A percentile compares a stretch with the other conserved stretches of the same genome.
Conservation (phyloP, 805 yeast genomes). For the Wickerhamomyces kurtzmanii region DNA sequence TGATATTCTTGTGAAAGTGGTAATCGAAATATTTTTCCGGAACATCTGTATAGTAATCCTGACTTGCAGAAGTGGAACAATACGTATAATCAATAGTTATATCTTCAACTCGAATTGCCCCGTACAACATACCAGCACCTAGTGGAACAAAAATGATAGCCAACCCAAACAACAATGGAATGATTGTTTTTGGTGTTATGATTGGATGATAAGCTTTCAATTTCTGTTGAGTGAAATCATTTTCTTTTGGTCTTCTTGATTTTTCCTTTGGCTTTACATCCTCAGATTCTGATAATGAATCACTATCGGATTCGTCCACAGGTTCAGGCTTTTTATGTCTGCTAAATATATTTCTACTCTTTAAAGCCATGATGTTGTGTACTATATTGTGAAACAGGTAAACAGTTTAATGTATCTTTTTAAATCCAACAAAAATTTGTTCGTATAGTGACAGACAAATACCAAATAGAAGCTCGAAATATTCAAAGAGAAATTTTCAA, state of each 20-base stretch:
- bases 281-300: slow-evolving; percentile 35
- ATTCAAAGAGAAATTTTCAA: too few species aligned
- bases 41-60: slow-evolving; percentile 33
- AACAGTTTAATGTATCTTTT: too few species aligned
- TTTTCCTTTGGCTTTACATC: slow-evolving; percentile 28
- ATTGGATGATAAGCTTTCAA: slow-evolving; percentile 63
- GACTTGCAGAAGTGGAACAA: slow-evolving; percentile 48
- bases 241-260: slow-evolving; percentile 59
- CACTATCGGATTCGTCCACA: slow-evolving; percentile 24
- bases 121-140: slow-evolving; percentile 74
- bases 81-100: slow-evolving; percentile 65
- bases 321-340: slow-evolving; percentile 5
- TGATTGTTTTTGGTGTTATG: slow-evolving; percentile 79
- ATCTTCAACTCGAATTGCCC: slow-evolving; percentile 64
- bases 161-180: slow-evolving; percentile 66
- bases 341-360: slow-evolving; percentile 15
- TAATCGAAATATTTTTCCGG: slow-evolving; percentile 46
- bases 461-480: too few species aligned
- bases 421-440: too few species aligned
- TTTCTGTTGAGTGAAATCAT: slow-evolving; percentile 65
- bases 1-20: slow-evolving; percentile 42
- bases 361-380: slow-evolving; percentile 12
- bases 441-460: too few species aligned
- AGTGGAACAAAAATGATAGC: slow-evolving; percentile 83
- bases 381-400: too few species aligned